A percentile compares a stretch with the other conserved stretches of the same genome.
Conservation (phyloP, 2,329 filamentous ascomycete species). For the Neurospora crassa region DNA sequence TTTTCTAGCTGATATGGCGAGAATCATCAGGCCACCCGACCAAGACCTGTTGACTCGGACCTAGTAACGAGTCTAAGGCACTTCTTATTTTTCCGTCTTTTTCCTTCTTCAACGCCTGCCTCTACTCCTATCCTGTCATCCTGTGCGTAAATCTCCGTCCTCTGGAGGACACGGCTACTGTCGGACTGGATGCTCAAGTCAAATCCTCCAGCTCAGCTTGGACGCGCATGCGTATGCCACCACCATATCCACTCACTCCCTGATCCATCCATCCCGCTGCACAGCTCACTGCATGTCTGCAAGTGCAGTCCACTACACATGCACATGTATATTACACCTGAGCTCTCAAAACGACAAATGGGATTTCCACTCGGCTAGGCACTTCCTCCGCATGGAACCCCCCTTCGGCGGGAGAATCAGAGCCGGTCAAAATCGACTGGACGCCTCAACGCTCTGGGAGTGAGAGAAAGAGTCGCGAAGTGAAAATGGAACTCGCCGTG, state of each 20-base stretch:
- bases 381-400: constrained; percentile 4
- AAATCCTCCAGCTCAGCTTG: not conserved
- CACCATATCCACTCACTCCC: not conserved
- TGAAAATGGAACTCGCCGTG: not conserved
- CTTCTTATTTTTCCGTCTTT: not conserved
- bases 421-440: constrained; percentile 7
- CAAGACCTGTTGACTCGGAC: not conserved
- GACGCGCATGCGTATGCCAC: not conserved
- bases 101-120: not conserved
- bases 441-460: constrained; percentile 11
- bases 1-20: not conserved
- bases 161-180: not conserved
- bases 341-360: not conserved
- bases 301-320: not conserved
- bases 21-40: not conserved
- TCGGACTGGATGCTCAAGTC: not conserved
- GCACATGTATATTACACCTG: not conserved
- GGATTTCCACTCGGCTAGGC: not conserved
- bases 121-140: not conserved
- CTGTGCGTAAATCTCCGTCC: not conserved
- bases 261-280: not conserved
- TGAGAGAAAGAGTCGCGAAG: constrained; percentile 1
- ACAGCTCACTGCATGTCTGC: not conserved
- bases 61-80: too few relatives aligned
- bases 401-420: not conserved